Conservation (phyloP, 495 filamentous ascomycete species). For the Annulohypoxylon nitens region DNA sequence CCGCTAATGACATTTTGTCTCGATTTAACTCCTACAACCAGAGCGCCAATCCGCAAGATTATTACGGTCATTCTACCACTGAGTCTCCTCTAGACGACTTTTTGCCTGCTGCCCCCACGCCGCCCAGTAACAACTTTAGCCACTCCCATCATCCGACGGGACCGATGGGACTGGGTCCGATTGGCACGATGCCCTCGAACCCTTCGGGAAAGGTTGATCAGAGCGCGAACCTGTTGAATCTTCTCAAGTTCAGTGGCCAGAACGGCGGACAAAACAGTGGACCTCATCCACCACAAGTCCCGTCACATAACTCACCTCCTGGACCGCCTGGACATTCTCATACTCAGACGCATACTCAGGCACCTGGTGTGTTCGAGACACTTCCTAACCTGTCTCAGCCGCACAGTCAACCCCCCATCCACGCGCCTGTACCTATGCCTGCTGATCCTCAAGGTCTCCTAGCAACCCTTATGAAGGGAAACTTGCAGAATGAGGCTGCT, state of each 20-base stretch:
- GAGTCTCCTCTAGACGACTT: constrained; percentile 59
- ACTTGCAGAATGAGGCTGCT: constrained; percentile 54
- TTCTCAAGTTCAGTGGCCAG: constrained; percentile 81
- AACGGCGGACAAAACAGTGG: constrained; percentile 12
- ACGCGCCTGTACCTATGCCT: constrained; percentile 61
- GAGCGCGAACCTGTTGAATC: constrained; percentile 81
- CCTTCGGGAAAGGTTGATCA: constrained; percentile 65
- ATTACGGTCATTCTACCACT: constrained; percentile 53
- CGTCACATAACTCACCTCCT: constrained; percentile 35
- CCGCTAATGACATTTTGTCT: constrained; percentile 48
- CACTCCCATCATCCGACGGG: constrained; percentile 58
- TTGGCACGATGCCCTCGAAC: constrained; percentile 55
- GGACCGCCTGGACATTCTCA: constrained; percentile 31
- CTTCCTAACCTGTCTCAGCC: constrained; percentile 27
- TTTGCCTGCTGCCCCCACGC: constrained; percentile 62
- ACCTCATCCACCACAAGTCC: constrained; percentile 46
- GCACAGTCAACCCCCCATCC: constrained; percentile 54
- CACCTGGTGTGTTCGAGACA: constrained; percentile 34
- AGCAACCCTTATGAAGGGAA: constrained; percentile 66
- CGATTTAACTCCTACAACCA: constrained; percentile 55
- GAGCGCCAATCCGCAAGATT: constrained; percentile 51
- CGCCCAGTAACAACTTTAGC: constrained; percentile 56
- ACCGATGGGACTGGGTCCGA: constrained; percentile 54
- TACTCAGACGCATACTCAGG: constrained; percentile 29
- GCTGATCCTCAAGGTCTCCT: constrained; percentile 65